These are phyloP conservation scores for Saccharomycopsis sp. DNA, from an alignment of 805 yeast genomes.

Conservation along the genomic window DNA sequence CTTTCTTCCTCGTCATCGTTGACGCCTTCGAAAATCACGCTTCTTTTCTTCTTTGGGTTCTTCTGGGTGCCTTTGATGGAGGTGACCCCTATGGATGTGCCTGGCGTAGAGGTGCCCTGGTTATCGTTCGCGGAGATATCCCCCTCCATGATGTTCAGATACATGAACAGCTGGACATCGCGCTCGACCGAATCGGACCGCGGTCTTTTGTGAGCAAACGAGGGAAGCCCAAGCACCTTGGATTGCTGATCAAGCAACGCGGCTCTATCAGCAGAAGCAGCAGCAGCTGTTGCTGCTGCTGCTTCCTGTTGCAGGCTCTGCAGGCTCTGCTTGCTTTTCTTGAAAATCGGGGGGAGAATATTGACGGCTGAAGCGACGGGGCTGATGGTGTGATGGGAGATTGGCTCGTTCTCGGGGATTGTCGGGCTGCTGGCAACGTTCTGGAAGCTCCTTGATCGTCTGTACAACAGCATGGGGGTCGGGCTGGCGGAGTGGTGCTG, in stretches of 20 bases:
- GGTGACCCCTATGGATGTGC: neutral
- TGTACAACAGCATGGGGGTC: too few relatives aligned
- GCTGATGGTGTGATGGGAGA: conserved; percentile 8
- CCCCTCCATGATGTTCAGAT: conserved; percentile 1
- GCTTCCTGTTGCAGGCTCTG: too few relatives aligned
- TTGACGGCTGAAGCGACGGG: too few relatives aligned
- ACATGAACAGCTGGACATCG: neutral
- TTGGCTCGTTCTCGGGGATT: conserved; percentile 15
- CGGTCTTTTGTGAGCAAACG: neutral
- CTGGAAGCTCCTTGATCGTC: conserved; percentile 10
- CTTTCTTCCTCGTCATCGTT: neutral
- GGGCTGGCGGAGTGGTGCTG: neutral
- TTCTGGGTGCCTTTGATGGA: neutral
- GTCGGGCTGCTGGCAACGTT: conserved; percentile 5
- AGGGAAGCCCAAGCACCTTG: too few relatives aligned
- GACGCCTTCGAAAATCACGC: neutral
- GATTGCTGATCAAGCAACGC: too few relatives aligned
- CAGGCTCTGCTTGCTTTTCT: neutral
- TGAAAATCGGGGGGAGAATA: neutral
- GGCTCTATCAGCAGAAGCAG: too few relatives aligned
- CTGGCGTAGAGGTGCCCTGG: neutral
- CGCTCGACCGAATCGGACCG: neutral
- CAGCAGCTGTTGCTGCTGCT: neutral
- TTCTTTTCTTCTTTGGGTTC: neutral
- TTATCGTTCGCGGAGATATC: neutral